Conservation (phyloP, 768 basidiomycete genomes). For the Pulveroboletus sp. region DNA sequence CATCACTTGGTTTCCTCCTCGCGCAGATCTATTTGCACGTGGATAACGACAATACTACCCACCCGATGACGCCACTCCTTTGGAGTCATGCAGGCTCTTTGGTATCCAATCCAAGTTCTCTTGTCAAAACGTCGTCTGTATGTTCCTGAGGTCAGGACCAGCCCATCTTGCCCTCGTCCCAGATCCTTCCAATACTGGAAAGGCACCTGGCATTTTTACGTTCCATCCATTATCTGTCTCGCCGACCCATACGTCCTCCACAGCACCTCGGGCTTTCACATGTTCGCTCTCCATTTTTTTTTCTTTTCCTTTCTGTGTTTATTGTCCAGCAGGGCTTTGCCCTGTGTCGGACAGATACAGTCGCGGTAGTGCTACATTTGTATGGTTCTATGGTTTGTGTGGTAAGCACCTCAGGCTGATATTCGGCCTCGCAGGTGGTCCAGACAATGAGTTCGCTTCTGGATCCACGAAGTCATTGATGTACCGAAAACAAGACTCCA, state of each 20-base stretch:
- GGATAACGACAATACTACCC: neutral
- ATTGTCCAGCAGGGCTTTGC: constrained; percentile 57
- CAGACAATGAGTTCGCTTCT: constrained; percentile 49
- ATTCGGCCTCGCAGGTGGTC: constrained; percentile 68
- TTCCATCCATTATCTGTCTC: constrained; percentile 46
- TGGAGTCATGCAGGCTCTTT: constrained; percentile 39
- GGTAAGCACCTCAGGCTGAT: constrained; percentile 73
- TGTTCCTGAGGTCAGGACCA: constrained; percentile 66
- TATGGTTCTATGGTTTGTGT: no score
- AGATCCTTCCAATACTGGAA: constrained; percentile 60
- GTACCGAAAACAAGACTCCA: constrained; percentile 70
- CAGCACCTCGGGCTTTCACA: constrained; percentile 48
- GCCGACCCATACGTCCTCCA: constrained; percentile 58
- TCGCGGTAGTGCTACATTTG: no score
- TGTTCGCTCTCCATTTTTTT: constrained; percentile 64
- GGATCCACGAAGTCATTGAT: constrained; percentile 66
- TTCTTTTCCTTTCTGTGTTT: constrained; percentile 34
- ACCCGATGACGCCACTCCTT: constrained; percentile 40
- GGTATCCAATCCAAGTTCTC: constrained; percentile 40
- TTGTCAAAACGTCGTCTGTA: constrained; percentile 47
- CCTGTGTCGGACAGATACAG: constrained; percentile 72
- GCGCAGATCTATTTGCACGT: no score
- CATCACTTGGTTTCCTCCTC: no score
- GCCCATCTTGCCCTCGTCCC: constrained; percentile 62
- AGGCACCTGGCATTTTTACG: constrained; percentile 66